Evolutionary conservation across 305 asterid species (phyloP).

Genomic region (Rubia tinctorum): DNA sequence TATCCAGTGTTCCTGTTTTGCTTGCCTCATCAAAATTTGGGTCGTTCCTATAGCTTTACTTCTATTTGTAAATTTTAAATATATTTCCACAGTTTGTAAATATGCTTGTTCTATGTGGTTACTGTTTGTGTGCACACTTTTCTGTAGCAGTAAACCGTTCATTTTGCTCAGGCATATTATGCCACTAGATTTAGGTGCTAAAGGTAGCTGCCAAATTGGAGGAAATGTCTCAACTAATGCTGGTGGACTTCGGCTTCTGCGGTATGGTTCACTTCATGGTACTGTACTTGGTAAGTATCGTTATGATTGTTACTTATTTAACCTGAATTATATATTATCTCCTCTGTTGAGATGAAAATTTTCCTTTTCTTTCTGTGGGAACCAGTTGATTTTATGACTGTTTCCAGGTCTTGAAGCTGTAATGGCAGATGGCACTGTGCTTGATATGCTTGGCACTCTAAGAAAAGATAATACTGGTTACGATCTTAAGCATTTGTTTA

Average conservation of each 20-base stretch:
- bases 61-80: background rate
- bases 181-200: constrained; percentile 99
- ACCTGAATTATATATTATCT: background rate
- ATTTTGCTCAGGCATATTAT: constrained; percentile 61
- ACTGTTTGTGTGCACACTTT: background rate
- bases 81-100: background rate
- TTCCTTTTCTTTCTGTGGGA: background rate
- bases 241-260: constrained; percentile 96
- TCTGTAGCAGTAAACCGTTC: constrained; percentile 18
- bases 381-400: constrained; percentile 10
- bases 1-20: background rate
- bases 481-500: constrained; percentile 96
- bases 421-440: constrained; percentile 91
- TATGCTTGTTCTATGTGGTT: background rate
- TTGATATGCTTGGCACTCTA: constrained; percentile 93
- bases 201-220: constrained; percentile 99
- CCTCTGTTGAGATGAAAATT: background rate
- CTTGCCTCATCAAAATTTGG: constrained; percentile 9
- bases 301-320: background rate
- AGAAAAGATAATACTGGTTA: constrained; percentile 99
- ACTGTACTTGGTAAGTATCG: constrained; percentile 77
- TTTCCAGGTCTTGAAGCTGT: constrained; percentile 95
- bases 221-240: constrained; percentile 98
- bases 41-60: background rate
- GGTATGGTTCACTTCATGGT: constrained; percentile 96